phyloP scores from a whole-genome alignment of 73 alveolate species.

The Tetrahymena thermophila region DNA sequence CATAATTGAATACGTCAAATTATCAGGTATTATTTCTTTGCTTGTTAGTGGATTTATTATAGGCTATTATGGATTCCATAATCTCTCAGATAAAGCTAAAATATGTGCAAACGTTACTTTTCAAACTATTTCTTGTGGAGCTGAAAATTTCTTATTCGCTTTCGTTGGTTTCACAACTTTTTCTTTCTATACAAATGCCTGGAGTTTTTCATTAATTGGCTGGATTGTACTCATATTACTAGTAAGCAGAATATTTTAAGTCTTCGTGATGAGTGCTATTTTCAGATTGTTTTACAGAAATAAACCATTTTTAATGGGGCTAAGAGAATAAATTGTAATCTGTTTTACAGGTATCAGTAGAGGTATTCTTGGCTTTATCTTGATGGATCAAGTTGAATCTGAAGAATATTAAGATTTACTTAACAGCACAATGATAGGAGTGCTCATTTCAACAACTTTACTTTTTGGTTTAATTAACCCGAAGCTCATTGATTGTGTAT shows the following conservation, averaged over 20 bases:
- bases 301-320: not conserved
- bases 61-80: constrained; percentile 77
- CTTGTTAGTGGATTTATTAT: constrained; percentile 67
- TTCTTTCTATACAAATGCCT: constrained; percentile 9
- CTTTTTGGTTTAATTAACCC: not conserved
- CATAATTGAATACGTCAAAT: constrained; percentile 56
- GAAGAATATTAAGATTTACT: not conserved
- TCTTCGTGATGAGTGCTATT: not conserved
- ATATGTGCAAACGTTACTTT: constrained; percentile 64
- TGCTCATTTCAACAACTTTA: not conserved
- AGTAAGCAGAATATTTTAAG: not conserved
- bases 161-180: constrained; percentile 78
- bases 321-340: not conserved
- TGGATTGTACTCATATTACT: not conserved
- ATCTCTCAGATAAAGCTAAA: constrained; percentile 72
- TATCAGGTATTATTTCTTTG: constrained; percentile 70
- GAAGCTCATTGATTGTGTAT: not conserved
- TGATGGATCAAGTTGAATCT: not conserved
- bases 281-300: not conserved
- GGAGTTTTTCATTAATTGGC: not conserved
- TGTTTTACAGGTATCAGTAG: not conserved
- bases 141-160: constrained; percentile 80
- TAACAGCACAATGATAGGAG: not conserved
- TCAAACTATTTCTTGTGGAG: constrained; percentile 62
- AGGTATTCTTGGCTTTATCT: not conserved